phyloP scores from a whole-genome alignment of 1,139 yeast species.

The Meyerozyma guilliermondii region DNA sequence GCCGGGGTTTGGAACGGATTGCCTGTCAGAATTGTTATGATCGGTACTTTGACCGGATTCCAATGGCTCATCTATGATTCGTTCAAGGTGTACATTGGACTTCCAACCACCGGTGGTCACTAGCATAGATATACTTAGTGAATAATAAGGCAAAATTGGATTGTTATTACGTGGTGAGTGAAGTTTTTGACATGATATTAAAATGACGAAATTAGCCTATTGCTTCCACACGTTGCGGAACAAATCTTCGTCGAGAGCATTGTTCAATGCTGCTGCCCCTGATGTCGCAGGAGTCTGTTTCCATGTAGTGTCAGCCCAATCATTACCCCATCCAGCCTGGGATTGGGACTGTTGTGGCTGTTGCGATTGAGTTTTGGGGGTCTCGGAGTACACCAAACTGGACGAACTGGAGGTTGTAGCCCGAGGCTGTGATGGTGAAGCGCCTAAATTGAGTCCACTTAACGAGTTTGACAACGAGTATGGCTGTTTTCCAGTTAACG shows the following conservation, averaged over 20 bases:
- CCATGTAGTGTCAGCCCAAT: conserved; percentile 29
- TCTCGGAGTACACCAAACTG: conserved; percentile 4
- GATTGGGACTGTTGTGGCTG: conserved; percentile 6
- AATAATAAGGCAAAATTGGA: not conserved
- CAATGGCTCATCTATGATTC: conserved; percentile 97
- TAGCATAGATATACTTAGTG: conserved; percentile 13
- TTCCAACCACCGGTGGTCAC: conserved; percentile 85
- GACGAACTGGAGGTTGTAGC: conserved; percentile 7
- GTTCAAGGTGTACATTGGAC: conserved; percentile 83
- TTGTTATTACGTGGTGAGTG: not conserved
- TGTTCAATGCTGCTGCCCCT: conserved; percentile 11
- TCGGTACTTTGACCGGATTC: conserved; percentile 93
- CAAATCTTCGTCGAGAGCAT: conserved; percentile 37
- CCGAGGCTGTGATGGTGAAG: conserved; percentile 4
- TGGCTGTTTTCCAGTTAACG: conserved; percentile 4
- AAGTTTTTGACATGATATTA: not conserved
- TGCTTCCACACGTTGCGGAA: conserved; percentile 34
- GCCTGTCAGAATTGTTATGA: conserved; percentile 90
- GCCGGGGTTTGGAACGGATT: conserved; percentile 92
- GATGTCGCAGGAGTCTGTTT: conserved; percentile 4
- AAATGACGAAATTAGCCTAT: not conserved
- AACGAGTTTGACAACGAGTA: conserved; percentile 9
- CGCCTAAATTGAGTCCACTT: conserved; percentile 9
- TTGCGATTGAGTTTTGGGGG: conserved; percentile 6
- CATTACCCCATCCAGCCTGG: conserved; percentile 25